A percentile compares a stretch with the other conserved stretches of the same genome.
Evolutionary conservation across 148 eudicot genomes (phyloP).

Genomic region (Camellia lanceoleosa): DNA sequence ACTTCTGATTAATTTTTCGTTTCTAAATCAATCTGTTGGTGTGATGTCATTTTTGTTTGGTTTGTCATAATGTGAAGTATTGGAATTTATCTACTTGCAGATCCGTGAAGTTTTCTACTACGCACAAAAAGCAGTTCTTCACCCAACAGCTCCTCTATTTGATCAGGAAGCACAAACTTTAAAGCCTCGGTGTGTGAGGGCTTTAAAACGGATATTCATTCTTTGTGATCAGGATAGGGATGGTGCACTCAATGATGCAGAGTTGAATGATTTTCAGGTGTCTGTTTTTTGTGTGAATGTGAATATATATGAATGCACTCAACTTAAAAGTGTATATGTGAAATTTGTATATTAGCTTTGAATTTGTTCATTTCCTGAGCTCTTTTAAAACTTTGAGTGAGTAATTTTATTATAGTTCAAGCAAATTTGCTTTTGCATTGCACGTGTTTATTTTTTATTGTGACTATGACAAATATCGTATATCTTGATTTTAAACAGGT

Average conservation of each 20-base stretch:
- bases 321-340: background rate
- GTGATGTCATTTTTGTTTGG: background rate
- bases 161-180: slow-evolving; percentile 84
- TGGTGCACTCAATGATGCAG: slow-evolving; percentile 84
- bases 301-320: background rate
- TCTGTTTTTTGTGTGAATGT: background rate
- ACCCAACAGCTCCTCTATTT: slow-evolving; percentile 81
- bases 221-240: slow-evolving; percentile 82
- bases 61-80: background rate
- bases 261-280: slow-evolving; percentile 92
- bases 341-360: background rate
- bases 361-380: background rate
- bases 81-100: slow-evolving; percentile 40
- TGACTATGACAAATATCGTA: background rate
- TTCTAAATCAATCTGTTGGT: background rate
- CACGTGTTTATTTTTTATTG: background rate
- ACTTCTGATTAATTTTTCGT: background rate
- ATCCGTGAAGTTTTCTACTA: slow-evolving; percentile 84
- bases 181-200: slow-evolving; percentile 80
- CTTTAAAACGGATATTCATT: slow-evolving; percentile 83
- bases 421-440: background rate
- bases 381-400: background rate
- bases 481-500: slow-evolving; percentile 47
- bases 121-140: slow-evolving; percentile 92
- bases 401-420: background rate